phyloP scores from a whole-genome alignment of 2,329 filamentous ascomycete genomes.

The Colletotrichum sp. region DNA sequence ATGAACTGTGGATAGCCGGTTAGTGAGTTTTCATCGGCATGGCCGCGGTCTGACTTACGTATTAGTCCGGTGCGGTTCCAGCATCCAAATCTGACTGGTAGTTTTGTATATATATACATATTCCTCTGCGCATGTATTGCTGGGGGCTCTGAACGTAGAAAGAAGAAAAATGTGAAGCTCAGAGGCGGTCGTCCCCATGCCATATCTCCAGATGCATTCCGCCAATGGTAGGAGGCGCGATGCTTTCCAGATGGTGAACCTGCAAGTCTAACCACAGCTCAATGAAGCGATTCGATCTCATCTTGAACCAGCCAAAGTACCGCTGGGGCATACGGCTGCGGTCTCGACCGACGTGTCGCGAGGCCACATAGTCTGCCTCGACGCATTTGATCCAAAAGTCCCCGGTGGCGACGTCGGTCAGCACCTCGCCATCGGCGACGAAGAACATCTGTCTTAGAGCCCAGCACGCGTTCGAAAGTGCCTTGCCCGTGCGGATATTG shows the following conservation, averaged over 20 bases:
- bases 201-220: neutral
- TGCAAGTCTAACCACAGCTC: neutral
- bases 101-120: no score
- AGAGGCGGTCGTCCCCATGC: neutral
- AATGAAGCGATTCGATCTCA: neutral
- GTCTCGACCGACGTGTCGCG: neutral
- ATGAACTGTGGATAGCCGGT: no score
- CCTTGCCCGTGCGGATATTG: neutral
- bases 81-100: no score
- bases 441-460: neutral
- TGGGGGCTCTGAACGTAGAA: accelerated
- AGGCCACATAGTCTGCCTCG: neutral
- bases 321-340: neutral
- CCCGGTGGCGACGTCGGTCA: neutral
- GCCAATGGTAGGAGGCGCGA: neutral
- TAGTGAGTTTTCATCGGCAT: no score
- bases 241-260: neutral
- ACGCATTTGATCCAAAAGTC: neutral
- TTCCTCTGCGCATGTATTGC: neutral
- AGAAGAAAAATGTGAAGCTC: neutral
- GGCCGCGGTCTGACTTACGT: no score
- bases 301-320: neutral
- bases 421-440: neutral
- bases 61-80: no score
- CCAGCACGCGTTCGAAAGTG: neutral